These are phyloP conservation scores for Brassica rapa DNA, from an alignment of 345 rosid species.

Conservation along the genomic window DNA sequence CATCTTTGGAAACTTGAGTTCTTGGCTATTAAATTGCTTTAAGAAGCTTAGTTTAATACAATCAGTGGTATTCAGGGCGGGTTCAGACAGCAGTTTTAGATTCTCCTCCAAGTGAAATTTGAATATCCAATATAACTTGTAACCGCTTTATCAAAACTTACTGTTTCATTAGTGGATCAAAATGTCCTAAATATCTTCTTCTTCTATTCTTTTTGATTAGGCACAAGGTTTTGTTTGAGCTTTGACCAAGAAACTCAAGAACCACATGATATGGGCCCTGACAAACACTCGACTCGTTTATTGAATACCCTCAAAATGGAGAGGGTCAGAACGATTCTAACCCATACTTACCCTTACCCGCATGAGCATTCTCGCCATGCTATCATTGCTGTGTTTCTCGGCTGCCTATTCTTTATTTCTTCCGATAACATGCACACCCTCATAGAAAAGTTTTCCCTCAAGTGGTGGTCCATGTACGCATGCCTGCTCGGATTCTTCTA, in stretches of 20 bases:
- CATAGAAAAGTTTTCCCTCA: constrained; percentile 80
- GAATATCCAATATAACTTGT: constrained; percentile 4
- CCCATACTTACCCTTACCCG: constrained; percentile 89
- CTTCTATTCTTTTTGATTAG: constrained; percentile 1
- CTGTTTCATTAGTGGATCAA: constrained; percentile 24
- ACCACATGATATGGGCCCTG: constrained; percentile 52
- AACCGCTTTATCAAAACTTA: constrained; percentile 4
- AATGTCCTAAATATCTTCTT: constrained; percentile 7
- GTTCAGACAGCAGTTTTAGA: background rate
- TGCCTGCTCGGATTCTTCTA: constrained; percentile 98
- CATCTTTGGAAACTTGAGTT: constrained; percentile 4
- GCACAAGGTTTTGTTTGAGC: constrained; percentile 17
- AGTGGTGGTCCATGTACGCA: constrained; percentile 99
- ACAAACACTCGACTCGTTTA: constrained; percentile 53
- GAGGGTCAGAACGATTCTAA: constrained; percentile 85
- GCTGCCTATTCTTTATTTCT: constrained; percentile 94
- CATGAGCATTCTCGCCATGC: constrained; percentile 99
- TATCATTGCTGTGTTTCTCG: constrained; percentile 84
- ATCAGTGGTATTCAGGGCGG: background rate
- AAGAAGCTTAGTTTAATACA: background rate
- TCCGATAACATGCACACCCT: constrained; percentile 97
- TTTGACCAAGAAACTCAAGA: constrained; percentile 24
- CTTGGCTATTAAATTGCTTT: background rate
- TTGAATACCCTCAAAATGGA: constrained; percentile 72
- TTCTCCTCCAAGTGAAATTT: constrained; percentile 9